Base-by-base conservation (phyloP, 345 rosid genomes). In the Nephelium lappaceum region DNA sequence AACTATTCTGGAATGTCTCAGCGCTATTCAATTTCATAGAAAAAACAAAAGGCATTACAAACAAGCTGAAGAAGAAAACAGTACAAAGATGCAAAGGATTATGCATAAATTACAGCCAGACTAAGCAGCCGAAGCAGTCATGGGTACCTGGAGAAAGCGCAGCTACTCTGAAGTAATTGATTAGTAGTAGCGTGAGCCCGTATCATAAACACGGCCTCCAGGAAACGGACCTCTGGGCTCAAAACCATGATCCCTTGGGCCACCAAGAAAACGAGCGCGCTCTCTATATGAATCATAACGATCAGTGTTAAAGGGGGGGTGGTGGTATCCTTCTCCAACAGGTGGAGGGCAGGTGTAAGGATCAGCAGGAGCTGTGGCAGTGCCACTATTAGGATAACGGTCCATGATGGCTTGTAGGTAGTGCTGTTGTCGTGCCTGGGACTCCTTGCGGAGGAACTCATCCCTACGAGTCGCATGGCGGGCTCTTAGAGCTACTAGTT, bases 361-460 rank as follows among this genome's bases (percentile, higher is more conserved):
- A 74, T 84, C 87, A 31, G 64, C 82, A 1, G 82, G 77, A 71
- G 78, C 89, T 85, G 74, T 63, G 24, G 82, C 76, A 38, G 75
- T 67, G 21, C 83, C 77, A 38, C 81, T 83, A 74, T 80, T 84
- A 15, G 86, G 86, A 76, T 88, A 85, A 71, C 73, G 85, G 27
- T 87, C 92, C 45, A 83, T 82, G 79, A 83, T 43, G 19, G 81
- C 61, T 42, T 91, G 89, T 79, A 87, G 91, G 80, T 87, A 93
- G 75, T 88, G 89, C 31, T 89, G 92, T 78, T 87, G 97, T 6
- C 93, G 80, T 21, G 85, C 85, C 60, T 79, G 88, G 60, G 89
- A 91, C 81, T 91, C 98, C 73, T 90, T 91, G 63, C 82, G 84
- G 42, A 93, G 90, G 80, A 90, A 80, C 70, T 91, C 98, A 43